Conservation (phyloP, 805 yeast species). For the Candida tibetensis region DNA sequence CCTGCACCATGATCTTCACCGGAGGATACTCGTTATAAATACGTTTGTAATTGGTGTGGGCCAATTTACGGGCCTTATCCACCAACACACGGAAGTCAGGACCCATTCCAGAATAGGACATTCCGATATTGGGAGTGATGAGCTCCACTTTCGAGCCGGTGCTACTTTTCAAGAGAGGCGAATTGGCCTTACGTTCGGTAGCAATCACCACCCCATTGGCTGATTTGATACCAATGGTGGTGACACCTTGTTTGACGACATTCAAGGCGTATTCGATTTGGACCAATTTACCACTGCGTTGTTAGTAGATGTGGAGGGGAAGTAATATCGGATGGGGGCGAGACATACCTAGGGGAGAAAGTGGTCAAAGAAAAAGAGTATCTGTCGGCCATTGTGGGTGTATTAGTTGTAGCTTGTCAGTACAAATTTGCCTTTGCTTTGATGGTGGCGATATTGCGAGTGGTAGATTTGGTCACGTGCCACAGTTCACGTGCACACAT, state of each 20-base stretch:
- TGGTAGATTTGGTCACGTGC: no score
- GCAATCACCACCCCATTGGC: constrained; percentile 96
- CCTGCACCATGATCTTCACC: constrained; percentile 87
- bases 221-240: constrained; percentile 90
- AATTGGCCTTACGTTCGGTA: constrained; percentile 87
- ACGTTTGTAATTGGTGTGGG: constrained; percentile 90
- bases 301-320: constrained; percentile 19
- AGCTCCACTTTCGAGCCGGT: constrained; percentile 73
- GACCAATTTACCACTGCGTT: constrained; percentile 83
- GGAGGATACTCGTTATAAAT: constrained; percentile 97
- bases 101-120: constrained; percentile 98
- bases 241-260: constrained; percentile 97
- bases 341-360: constrained; percentile 86
- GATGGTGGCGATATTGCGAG: no score
- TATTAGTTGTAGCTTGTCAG: constrained; percentile 1
- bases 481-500: no score
- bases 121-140: constrained; percentile 93
- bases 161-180: constrained; percentile 72
- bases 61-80: constrained; percentile 88
- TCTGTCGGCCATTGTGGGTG: constrained; percentile 82
- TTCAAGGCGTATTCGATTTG: constrained; percentile 97
- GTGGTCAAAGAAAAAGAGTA: constrained; percentile 96
- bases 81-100: constrained; percentile 95
- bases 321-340: neutral
- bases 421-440: constrained; percentile 10